phyloP scores from a whole-genome alignment of 2,329 filamentous ascomycete species.

The Aspergillus floridensis region DNA sequence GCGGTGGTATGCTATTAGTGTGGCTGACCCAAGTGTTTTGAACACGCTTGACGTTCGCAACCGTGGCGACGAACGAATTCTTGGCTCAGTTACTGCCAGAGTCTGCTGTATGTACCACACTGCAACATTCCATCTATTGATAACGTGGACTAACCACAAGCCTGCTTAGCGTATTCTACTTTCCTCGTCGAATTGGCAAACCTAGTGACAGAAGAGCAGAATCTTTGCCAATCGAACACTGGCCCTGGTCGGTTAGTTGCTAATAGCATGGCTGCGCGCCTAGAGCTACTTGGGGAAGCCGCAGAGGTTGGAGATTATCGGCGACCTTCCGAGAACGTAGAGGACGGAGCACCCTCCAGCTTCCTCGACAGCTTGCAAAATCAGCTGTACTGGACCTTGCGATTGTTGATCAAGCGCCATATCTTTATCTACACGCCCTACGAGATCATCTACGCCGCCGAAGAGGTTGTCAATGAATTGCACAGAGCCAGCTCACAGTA shows the following conservation, averaged over 20 bases:
- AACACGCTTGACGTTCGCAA: conserved; percentile 38
- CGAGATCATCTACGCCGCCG: conserved; percentile 41
- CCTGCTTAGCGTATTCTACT: conserved; percentile 34
- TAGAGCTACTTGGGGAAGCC: conserved; percentile 39
- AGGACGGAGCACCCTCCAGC: conserved; percentile 24
- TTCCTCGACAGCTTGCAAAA: conserved; percentile 39
- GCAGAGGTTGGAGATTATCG: conserved; percentile 36
- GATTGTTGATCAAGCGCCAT: conserved; percentile 43
- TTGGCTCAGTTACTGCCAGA: conserved; percentile 36
- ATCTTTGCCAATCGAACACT: conserved; percentile 37
- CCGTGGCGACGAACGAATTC: conserved; percentile 38
- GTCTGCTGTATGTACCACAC: conserved; percentile 36
- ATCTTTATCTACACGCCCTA: conserved; percentile 43
- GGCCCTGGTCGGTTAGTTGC: conserved; percentile 38
- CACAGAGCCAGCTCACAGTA: conserved; percentile 33
- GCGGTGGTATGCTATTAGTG: conserved; percentile 44
- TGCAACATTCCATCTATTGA: not conserved
- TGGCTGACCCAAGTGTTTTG: conserved; percentile 40
- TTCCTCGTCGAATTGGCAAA: conserved; percentile 38
- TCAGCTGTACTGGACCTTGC: conserved; percentile 44
- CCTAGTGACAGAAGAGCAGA: conserved; percentile 33
- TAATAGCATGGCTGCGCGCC: conserved; percentile 35
- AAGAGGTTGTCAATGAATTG: conserved; percentile 41
- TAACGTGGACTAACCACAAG: conserved; percentile 6
- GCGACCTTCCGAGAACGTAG: conserved; percentile 25